Percentiles rank a stretch among this genome's conserved stretches.
Conservation (phyloP, 2,329 filamentous ascomycete species). For the Neonectria faginata region DNA sequence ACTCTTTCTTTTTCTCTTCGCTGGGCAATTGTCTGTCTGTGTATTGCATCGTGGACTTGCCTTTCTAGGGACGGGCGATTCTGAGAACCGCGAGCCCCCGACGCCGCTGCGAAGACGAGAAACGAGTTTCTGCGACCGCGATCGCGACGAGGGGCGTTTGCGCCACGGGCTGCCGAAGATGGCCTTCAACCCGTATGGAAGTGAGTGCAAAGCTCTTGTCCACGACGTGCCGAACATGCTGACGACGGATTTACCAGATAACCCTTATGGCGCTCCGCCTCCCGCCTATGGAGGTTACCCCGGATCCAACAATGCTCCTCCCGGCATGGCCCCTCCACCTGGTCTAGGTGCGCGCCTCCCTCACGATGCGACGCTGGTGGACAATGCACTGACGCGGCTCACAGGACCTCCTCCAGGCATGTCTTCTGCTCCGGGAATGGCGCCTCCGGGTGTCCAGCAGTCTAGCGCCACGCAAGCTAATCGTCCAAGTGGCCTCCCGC, state of each 20-base stretch:
- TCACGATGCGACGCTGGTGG: slow-evolving; percentile 6
- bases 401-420: slow-evolving; percentile 82
- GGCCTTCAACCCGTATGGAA: slow-evolving; percentile 73
- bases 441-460: slow-evolving; percentile 81
- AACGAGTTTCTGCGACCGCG: slow-evolving; percentile 16
- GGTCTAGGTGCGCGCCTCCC: slow-evolving; percentile 76
- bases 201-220: slow-evolving; percentile 48
- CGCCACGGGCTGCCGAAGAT: slow-evolving; percentile 51
- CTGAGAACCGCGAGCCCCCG: neutral
- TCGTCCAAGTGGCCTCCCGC: slow-evolving; percentile 82
- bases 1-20: slow-evolving; percentile 1
- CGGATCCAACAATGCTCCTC: slow-evolving; percentile 64
- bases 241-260: slow-evolving; percentile 44
- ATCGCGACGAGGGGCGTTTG: slow-evolving; percentile 31
- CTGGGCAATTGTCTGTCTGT: neutral
- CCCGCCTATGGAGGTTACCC: slow-evolving; percentile 80
- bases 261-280: slow-evolving; percentile 76
- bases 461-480: slow-evolving; percentile 79
- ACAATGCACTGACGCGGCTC: slow-evolving; percentile 27
- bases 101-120: slow-evolving; percentile 5
- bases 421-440: slow-evolving; percentile 83
- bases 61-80: neutral
- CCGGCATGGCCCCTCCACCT: slow-evolving; percentile 81
- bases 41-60: neutral
- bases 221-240: slow-evolving; percentile 7